Evolutionary conservation across 768 basidiomycete species (phyloP).

Genomic region (Rhizopogon roseolus): DNA sequence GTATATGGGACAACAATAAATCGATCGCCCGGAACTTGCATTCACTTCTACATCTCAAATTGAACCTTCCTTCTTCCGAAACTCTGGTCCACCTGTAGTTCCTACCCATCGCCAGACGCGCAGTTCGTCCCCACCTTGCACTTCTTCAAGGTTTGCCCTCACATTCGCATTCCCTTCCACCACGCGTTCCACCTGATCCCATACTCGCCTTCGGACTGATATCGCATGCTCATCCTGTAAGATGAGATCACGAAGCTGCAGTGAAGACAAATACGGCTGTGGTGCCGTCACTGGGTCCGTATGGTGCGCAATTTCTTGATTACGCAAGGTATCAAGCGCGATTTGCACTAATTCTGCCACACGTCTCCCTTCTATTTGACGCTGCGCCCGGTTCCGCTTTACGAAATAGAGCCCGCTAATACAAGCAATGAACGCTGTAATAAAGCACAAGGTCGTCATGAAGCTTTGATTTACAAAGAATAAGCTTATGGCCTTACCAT

Average conservation of each 20-base stretch:
- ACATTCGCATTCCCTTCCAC: slow-evolving; percentile 93
- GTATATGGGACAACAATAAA: neutral
- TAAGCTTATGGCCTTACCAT: slow-evolving; percentile 40
- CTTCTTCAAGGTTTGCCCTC: slow-evolving; percentile 77
- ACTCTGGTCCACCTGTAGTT: slow-evolving; percentile 28
- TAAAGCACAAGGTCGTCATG: slow-evolving; percentile 9
- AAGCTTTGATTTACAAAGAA: slow-evolving; percentile 11
- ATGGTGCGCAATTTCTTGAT: slow-evolving; percentile 80
- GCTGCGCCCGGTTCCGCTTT: slow-evolving; percentile 38
- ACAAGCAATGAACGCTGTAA: slow-evolving; percentile 23
- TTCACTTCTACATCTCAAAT: slow-evolving; percentile 14
- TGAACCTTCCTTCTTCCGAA: slow-evolving; percentile 32
- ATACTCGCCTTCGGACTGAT: slow-evolving; percentile 56
- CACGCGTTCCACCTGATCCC: slow-evolving; percentile 78
- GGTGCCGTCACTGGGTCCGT: slow-evolving; percentile 74
- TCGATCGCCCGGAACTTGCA: neutral
- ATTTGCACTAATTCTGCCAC: slow-evolving; percentile 73
- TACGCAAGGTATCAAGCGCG: slow-evolving; percentile 73
- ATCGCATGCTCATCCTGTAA: slow-evolving; percentile 80
- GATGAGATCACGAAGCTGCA: slow-evolving; percentile 84
- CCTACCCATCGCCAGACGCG: slow-evolving; percentile 93
- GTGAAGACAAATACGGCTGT: slow-evolving; percentile 73
- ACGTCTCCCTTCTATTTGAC: slow-evolving; percentile 55
- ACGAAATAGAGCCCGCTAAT: slow-evolving; percentile 12
- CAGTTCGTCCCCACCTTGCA: slow-evolving; percentile 80